phyloP scores from a whole-genome alignment of 805 yeast species.

The Myxozyma kluyveri region DNA sequence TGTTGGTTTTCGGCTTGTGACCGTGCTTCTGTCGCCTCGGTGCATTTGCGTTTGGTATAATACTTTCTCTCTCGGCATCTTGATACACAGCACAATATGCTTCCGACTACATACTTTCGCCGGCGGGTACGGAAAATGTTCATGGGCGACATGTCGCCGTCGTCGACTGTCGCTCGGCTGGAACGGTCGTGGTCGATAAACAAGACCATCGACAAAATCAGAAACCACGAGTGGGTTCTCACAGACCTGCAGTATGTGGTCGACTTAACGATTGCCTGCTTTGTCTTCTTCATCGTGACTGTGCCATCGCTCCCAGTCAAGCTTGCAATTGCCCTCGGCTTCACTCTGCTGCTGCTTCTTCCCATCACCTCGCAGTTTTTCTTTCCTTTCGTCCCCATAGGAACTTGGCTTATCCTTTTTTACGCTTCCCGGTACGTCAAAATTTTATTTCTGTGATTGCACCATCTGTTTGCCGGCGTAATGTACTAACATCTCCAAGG shows the following conservation, averaged over 20 bases:
- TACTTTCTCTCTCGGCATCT: no score
- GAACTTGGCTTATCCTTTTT: constrained; percentile 81
- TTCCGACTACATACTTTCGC: constrained; percentile 20
- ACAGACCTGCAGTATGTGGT: constrained; percentile 51
- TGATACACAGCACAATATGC: no score
- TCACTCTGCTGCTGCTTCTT: constrained; percentile 51
- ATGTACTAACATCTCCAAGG: constrained; percentile 35
- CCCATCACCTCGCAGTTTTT: constrained; percentile 85
- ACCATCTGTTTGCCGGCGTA: not conserved
- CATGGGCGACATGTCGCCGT: constrained; percentile 19
- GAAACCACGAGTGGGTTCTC: constrained; percentile 37
- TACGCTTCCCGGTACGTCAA: constrained; percentile 51
- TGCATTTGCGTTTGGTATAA: no score
- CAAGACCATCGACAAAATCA: constrained; percentile 36
- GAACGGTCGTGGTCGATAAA: constrained; percentile 26
- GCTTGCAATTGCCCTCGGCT: constrained; percentile 42
- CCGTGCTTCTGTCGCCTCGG: no score
- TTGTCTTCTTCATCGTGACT: constrained; percentile 39
- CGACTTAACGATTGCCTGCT: constrained; percentile 52
- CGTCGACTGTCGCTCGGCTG: constrained; percentile 21
- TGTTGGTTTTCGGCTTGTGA: no score
- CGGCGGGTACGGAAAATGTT: constrained; percentile 19
- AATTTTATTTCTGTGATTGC: not conserved
- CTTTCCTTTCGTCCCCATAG: constrained; percentile 75
- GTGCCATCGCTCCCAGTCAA: constrained; percentile 36